These are phyloP conservation scores for Melocanna baccifera DNA, from an alignment of 176 grass and related monocot species.

Conservation along the genomic window DNA sequence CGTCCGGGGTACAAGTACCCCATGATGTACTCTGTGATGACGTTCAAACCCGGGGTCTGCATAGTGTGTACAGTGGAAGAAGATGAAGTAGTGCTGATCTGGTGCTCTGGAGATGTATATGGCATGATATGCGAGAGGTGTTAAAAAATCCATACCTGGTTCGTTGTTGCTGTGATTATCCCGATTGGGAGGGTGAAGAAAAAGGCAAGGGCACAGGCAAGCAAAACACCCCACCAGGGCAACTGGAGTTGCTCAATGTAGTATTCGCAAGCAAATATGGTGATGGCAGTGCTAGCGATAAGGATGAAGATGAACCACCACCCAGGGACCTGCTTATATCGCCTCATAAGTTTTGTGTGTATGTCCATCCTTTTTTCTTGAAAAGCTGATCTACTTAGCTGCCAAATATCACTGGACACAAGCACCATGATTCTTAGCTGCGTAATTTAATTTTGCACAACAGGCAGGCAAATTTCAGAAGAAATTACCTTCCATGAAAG, in stretches of 20 bases:
- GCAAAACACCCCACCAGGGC: conserved; percentile 95
- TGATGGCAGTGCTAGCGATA: conserved; percentile 49
- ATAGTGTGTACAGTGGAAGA: not conserved
- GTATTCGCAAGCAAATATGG: conserved; percentile 88
- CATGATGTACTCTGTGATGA: conserved; percentile 93
- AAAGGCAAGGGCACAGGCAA: conserved; percentile 72
- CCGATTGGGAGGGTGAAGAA: conserved; percentile 90
- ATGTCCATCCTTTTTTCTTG: conserved; percentile 67
- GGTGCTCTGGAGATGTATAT: not conserved
- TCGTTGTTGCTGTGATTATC: conserved; percentile 92
- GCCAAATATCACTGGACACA: conserved; percentile 69
- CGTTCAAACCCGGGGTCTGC: conserved; percentile 83
- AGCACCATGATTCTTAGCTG: not conserved
- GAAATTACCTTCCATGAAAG: conserved; percentile 80
- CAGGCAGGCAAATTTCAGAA: not conserved
- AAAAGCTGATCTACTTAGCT: conserved; percentile 84
- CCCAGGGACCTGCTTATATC: conserved; percentile 76
- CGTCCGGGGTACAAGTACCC: conserved; percentile 84
- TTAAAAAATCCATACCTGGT: conserved; percentile 47
- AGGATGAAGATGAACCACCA: conserved; percentile 94
- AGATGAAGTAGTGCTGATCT: not conserved
- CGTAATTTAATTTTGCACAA: not conserved
- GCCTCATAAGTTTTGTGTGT: conserved; percentile 84
- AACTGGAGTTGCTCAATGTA: conserved; percentile 92
- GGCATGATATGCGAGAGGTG: not conserved